These are phyloP conservation scores for Aspergillus sclerotiicarbonarius DNA, from an alignment of 495 filamentous ascomycete genomes.

Conservation along the genomic window DNA sequence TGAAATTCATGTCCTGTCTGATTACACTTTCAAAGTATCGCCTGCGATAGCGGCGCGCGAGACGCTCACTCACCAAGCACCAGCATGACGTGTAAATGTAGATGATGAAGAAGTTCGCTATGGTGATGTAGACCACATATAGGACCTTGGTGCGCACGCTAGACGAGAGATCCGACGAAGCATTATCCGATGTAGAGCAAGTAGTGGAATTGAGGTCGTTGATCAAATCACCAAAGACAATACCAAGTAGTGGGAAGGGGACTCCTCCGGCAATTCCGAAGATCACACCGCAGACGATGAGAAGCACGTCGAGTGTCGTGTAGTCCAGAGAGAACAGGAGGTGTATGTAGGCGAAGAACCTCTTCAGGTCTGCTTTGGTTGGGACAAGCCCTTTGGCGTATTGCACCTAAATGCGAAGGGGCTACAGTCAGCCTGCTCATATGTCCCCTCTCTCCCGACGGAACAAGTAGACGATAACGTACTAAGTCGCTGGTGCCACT, in stretches of 20 bases:
- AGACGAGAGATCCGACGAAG: conserved; percentile 16
- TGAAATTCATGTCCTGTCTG: conserved; percentile 57
- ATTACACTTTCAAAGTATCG: conserved; percentile 56
- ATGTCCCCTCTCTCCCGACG: not conserved
- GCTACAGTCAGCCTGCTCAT: not conserved
- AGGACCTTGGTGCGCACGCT: conserved; percentile 51
- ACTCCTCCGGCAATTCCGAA: conserved; percentile 60
- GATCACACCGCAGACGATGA: conserved; percentile 42
- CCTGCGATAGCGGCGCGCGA: conserved; percentile 59
- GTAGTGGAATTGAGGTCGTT: conserved; percentile 44
- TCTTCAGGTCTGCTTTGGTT: conserved; percentile 17
- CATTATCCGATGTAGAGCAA: conserved; percentile 20
- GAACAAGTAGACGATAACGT: not conserved
- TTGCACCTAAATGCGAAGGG: not conserved
- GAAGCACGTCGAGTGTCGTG: conserved; percentile 25
- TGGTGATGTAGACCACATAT: conserved; percentile 59
- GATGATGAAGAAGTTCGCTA: conserved; percentile 59
- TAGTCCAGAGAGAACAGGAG: conserved; percentile 36
- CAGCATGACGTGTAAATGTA: conserved; percentile 55
- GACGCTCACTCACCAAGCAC: conserved; percentile 60
- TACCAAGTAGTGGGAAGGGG: conserved; percentile 65
- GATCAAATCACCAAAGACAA: conserved; percentile 66
- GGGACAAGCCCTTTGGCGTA: conserved; percentile 20
- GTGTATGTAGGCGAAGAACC: conserved; percentile 24
- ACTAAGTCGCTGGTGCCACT: not conserved